A percentile compares a stretch with the other conserved stretches of the same genome.
Conservation (phyloP, 164 flowering plant genomes). For the Vitis rupestris region DNA sequence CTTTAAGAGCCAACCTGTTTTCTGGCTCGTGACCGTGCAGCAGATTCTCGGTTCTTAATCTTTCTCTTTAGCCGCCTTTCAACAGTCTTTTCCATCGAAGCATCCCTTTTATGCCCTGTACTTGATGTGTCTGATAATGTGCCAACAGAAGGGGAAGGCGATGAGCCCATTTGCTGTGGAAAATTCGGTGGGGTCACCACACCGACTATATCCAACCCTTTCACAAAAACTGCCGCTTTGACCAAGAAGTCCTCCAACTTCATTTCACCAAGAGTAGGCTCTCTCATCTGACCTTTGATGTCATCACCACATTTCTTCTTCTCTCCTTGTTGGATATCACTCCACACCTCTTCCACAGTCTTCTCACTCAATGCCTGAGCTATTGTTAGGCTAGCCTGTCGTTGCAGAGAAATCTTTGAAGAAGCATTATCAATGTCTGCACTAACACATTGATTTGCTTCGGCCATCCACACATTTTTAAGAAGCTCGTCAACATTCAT, state of each 20-base stretch:
- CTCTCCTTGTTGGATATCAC: conserved; percentile 48
- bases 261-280: conserved; percentile 38
- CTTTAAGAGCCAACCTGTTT: conserved; percentile 38
- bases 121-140: conserved; percentile 36
- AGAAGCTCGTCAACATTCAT: conserved; percentile 66
- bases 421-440: conserved; percentile 24
- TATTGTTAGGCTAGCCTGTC: conserved; percentile 37
- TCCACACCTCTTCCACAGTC: conserved; percentile 65
- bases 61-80: conserved; percentile 65
- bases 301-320: conserved; percentile 30
- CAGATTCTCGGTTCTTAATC: conserved; percentile 75
- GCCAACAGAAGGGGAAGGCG: conserved; percentile 37
- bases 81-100: conserved; percentile 41
- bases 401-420: conserved; percentile 26
- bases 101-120: conserved; percentile 37
- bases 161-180: conserved; percentile 24
- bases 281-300: conserved; percentile 25
- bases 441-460: conserved; percentile 24
- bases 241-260: conserved; percentile 66
- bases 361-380: conserved; percentile 47
- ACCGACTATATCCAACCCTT: conserved; percentile 28
- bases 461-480: conserved; percentile 45
- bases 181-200: conserved; percentile 19
- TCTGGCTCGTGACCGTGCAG: conserved; percentile 75
- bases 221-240: conserved; percentile 51